Evolutionary conservation across 805 yeast genomes (phyloP), one percentile per base, ranked within the genome.

Genomic region (Spathaspora girioi): DNA sequence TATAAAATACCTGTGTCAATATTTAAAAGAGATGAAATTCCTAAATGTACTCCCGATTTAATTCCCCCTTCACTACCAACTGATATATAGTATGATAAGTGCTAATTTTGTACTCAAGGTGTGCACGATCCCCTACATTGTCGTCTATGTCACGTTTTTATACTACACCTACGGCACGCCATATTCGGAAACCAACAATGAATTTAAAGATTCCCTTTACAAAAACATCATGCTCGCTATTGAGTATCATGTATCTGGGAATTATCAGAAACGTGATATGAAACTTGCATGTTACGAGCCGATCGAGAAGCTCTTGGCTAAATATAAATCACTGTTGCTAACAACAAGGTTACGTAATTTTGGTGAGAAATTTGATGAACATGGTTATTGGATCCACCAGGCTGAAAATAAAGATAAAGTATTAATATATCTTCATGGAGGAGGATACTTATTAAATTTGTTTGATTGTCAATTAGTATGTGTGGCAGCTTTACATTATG

Each of bases 391-490:
- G 78, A 54, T 72, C 20, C 66, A 56, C 4, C 64, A 64, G 50
- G 66, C 62, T 47, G 64, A 65, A 10, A 59, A 58, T 41, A 56
- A 59, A 40, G 41, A 43, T 10, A 43, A 45, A 4, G 53, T 53
- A 2, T 49, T 73, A 9, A 50, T 73, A 18, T 73, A 61, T 45
- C 48, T 60, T 5, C 78, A 73, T 53, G 77, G 78, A n/a, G 78
- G 78, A 7, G 74, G 75, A 2, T 72, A 50, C 35, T 44, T 53
- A 18, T 45, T 53, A 10, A 48, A 58, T 53, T 64, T 61, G 48
- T 56, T 69, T 47, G 69, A 69, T 3, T 50, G 58, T 40, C 78
- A 72, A 49, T 50, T 71, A 32, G 63, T 64, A 40, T 58, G 67
- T 1, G 32, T 68, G 3, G 50, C 69, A 15, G 60, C 69, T 6